These are phyloP conservation scores for Telfairia occidentalis DNA, from an alignment of 331 rosid genomes.

Conservation along the genomic window DNA sequence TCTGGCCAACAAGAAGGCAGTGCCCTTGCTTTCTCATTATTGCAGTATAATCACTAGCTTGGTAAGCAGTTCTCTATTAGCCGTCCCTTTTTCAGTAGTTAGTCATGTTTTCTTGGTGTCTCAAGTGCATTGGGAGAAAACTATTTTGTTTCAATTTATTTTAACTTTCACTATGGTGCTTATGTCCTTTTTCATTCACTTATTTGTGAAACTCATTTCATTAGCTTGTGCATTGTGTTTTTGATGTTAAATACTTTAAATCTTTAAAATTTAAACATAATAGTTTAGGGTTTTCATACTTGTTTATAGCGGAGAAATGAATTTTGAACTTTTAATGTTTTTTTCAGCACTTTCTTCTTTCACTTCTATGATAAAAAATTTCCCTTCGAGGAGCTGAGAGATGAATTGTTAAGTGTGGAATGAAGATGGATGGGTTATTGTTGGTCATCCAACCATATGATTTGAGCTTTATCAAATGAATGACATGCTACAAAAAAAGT, in stretches of 20 bases:
- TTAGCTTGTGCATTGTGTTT: background rate
- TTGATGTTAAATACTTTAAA: background rate
- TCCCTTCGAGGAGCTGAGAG: background rate
- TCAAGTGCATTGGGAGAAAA: background rate
- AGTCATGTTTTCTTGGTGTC: background rate
- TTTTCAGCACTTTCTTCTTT: background rate
- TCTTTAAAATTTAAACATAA: background rate
- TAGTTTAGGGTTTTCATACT: background rate
- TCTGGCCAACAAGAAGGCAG: conserved; percentile 38
- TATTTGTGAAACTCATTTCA: background rate
- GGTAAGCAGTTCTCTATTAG: conserved; percentile 29
- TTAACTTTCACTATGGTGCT: background rate
- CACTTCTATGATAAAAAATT: background rate
- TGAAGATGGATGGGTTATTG: background rate
- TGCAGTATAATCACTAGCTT: conserved; percentile 88
- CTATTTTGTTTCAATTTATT: background rate
- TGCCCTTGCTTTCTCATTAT: conserved; percentile 68
- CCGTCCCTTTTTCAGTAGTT: background rate
- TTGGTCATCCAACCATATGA: background rate
- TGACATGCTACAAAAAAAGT: background rate
- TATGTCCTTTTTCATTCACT: background rate
- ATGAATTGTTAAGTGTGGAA: background rate
- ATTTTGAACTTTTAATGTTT: background rate
- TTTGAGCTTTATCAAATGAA: background rate
- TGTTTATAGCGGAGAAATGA: background rate